Percentiles rank a stretch among this genome's conserved stretches.
Conservation (phyloP, 345 rosid species). For the Aegle marmelos region DNA sequence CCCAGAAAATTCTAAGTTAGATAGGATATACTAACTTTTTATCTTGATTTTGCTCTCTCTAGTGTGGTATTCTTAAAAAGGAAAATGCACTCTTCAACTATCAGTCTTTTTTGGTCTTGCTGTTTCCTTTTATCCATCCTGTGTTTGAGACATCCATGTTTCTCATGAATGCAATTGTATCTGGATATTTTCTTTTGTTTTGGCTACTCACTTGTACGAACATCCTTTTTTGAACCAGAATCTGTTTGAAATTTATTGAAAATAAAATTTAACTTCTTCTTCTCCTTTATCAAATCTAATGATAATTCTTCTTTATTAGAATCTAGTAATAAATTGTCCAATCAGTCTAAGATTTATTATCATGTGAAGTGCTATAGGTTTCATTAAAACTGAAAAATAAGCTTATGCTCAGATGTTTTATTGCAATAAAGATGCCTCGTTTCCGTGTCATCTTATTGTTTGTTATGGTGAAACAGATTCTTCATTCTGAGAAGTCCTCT, state of each 20-base stretch:
- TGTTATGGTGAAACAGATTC: neutral
- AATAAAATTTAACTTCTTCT: neutral
- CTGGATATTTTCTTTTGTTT: neutral
- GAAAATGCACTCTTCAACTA: neutral
- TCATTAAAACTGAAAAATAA: neutral
- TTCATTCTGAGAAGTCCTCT: neutral
- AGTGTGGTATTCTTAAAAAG: neutral
- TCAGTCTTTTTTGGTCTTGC: neutral
- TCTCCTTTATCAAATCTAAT: no score
- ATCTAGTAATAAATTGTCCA: neutral
- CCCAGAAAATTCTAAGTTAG: neutral
- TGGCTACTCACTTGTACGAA: neutral
- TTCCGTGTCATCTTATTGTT: neutral
- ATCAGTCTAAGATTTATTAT: neutral
- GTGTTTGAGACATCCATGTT: neutral
- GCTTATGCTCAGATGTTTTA: neutral
- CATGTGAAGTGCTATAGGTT: neutral
- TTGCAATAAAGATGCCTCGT: neutral
- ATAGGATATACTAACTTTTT: neutral
- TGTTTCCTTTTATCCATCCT: neutral
- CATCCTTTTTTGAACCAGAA: neutral
- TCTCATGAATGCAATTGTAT: neutral
- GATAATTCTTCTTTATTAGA: no score
- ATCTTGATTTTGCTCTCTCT: neutral
- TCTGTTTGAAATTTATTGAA: neutral